Evolutionary conservation across 768 basidiomycete genomes (phyloP).

Genomic region (Thelephora ganbajun): DNA sequence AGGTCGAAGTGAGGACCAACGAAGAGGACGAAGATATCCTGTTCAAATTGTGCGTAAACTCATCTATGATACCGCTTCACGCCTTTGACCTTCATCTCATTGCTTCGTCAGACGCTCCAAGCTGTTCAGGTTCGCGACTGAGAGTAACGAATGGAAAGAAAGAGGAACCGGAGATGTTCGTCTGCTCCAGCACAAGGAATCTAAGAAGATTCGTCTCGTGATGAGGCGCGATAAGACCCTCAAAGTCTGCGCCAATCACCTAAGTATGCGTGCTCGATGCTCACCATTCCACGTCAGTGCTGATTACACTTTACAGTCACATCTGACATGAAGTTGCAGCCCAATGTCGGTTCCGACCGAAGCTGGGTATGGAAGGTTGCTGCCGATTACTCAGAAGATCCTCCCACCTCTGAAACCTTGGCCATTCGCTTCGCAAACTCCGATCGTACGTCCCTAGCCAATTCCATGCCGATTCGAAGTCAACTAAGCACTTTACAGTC

Average conservation of each 20-base stretch:
- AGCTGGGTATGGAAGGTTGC: constrained; percentile 99
- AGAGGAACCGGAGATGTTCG: constrained; percentile 93
- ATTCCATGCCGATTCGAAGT: background rate
- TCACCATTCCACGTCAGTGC: background rate
- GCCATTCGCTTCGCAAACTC: constrained; percentile 97
- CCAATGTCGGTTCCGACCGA: constrained; percentile 96
- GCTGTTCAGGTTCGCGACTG: constrained; percentile 84
- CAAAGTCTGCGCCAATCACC: constrained; percentile 98
- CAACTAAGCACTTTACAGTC: constrained; percentile 27
- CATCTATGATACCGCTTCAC: constrained; percentile 11
- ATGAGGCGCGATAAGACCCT: constrained; percentile 99
- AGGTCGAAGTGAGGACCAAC: constrained; percentile 86
- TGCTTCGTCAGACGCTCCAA: constrained; percentile 71
- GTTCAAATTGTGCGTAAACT: constrained; percentile 81
- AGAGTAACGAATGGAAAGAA: constrained; percentile 90
- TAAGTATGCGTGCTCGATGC: constrained; percentile 38
- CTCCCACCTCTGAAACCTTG: constrained; percentile 85
- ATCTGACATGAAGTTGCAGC: constrained; percentile 84
- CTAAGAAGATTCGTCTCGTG: constrained; percentile 86
- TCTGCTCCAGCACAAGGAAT: constrained; percentile 78
- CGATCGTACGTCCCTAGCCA: constrained; percentile 54
- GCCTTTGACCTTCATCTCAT: constrained; percentile 7
- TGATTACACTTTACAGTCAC: constrained; percentile 39
- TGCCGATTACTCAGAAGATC: constrained; percentile 88
- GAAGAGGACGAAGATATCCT: constrained; percentile 89